Evolutionary conservation across 805 yeast genomes (phyloP).

Genomic region (Zygosaccharomyces bisporus): DNA sequence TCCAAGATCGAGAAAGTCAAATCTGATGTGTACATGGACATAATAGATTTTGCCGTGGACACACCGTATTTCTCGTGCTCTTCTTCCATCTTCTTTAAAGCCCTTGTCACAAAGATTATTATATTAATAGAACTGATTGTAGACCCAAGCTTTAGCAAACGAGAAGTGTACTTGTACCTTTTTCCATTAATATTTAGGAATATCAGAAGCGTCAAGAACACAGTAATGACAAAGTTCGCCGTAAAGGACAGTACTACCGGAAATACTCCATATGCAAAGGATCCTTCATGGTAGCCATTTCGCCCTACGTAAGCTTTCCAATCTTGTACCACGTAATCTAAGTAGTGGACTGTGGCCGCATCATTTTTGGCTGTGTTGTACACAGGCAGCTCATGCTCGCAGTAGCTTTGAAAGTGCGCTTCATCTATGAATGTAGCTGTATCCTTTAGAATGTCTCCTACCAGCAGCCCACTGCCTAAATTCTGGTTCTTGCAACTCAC

Average conservation of each 20-base stretch:
- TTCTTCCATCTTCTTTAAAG: conserved; percentile 43
- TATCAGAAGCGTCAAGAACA: conserved; percentile 59
- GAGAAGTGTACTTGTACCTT: conserved; percentile 44
- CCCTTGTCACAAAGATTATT: conserved; percentile 45
- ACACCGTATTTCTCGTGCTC: conserved; percentile 44
- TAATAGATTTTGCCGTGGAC: conserved; percentile 25
- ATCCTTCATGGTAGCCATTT: conserved; percentile 37
- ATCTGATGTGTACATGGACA: conserved; percentile 41
- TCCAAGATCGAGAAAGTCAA: conserved; percentile 52
- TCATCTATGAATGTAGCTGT: conserved; percentile 17
- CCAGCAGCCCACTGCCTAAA: conserved; percentile 36
- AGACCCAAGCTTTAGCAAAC: conserved; percentile 40
- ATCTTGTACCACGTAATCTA: conserved; percentile 37
- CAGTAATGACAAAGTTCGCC: conserved; percentile 59
- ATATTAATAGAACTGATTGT: conserved; percentile 53
- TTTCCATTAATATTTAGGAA: conserved; percentile 62
- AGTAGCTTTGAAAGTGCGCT: conserved; percentile 33
- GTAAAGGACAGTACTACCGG: conserved; percentile 61
- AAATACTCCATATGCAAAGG: conserved; percentile 53
- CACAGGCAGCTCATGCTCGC: conserved; percentile 36
- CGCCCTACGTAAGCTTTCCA: conserved; percentile 46
- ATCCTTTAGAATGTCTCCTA: conserved; percentile 20
- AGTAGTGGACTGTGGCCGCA: conserved; percentile 39
- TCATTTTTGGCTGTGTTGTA: conserved; percentile 36
- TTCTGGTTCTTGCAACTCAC: conserved; percentile 33